These are phyloP conservation scores for Didymella lethalis DNA, from an alignment of 2,329 filamentous ascomycete species.

Conservation along the genomic window DNA sequence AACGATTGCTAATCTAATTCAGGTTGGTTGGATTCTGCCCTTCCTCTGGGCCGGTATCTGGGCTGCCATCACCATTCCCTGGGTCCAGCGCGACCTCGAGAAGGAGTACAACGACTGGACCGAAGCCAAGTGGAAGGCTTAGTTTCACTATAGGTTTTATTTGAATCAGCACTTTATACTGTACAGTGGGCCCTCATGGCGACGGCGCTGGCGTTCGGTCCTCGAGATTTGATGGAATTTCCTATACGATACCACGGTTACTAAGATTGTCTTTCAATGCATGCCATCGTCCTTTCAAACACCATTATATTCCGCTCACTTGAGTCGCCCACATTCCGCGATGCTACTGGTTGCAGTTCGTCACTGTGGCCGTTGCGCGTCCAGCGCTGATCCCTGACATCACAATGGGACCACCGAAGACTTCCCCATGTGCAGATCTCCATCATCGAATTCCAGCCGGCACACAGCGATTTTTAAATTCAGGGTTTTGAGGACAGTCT, in stretches of 20 bases:
- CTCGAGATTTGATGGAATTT: background rate
- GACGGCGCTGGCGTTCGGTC: constrained; percentile 15
- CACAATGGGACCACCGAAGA: constrained; percentile 11
- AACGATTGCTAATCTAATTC: constrained; percentile 21
- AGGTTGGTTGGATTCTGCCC: constrained; percentile 59
- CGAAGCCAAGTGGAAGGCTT: constrained; percentile 50
- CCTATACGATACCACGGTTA: constrained; percentile 16
- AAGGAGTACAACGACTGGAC: constrained; percentile 50
- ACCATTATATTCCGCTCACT: too few species aligned
- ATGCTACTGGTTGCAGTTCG: too few species aligned
- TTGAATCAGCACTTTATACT: constrained; percentile 13
- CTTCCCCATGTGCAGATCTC: constrained; percentile 12
- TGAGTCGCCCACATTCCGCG: too few species aligned
- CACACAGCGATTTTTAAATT: background rate
- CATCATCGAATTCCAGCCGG: background rate
- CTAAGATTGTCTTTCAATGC: constrained; percentile 15
- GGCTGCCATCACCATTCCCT: constrained; percentile 56
- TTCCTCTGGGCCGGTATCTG: constrained; percentile 61
- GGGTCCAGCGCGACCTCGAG: constrained; percentile 52
- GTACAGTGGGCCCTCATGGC: constrained; percentile 11
- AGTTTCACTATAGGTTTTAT: constrained; percentile 10
- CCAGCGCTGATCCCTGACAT: constrained; percentile 18
- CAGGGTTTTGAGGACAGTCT: background rate
- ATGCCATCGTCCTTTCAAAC: background rate
- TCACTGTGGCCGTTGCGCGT: background rate